Evolutionary conservation across 768 basidiomycete species (phyloP).

Genomic region (Tylopilus cervinicoccineus): DNA sequence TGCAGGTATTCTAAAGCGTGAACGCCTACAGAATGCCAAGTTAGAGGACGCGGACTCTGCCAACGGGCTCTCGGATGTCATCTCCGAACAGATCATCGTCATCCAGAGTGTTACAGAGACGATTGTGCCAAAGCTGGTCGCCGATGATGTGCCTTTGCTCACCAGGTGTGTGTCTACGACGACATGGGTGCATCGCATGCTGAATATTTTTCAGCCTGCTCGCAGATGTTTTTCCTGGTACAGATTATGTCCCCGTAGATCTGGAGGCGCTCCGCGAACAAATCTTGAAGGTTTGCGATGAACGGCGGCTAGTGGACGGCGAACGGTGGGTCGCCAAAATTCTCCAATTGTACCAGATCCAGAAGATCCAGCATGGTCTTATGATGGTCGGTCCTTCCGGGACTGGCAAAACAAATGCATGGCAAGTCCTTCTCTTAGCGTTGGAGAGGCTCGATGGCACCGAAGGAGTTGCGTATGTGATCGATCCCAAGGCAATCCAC

Average conservation of each 20-base stretch:
- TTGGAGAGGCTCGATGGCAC: conserved; percentile 87
- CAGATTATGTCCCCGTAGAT: conserved; percentile 87
- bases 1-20: conserved; percentile 96
- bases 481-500: conserved; percentile 98
- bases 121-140: conserved; percentile 96
- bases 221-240: conserved; percentile 96
- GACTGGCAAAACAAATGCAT: conserved; percentile 94
- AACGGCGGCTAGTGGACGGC: conserved; percentile 80
- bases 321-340: conserved; percentile 95
- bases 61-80: conserved; percentile 59
- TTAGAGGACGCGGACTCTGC: conserved; percentile 41
- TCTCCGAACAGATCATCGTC: conserved; percentile 92
- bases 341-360: conserved; percentile 96
- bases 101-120: conserved; percentile 99
- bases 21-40: conserved; percentile 57
- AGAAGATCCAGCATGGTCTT: conserved; percentile 98
- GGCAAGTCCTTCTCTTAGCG: conserved; percentile 90
- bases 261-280: conserved; percentile 81
- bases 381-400: conserved; percentile 99
- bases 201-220: conserved; percentile 56
- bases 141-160: conserved; percentile 92
- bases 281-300: conserved; percentile 81
- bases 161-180: conserved; percentile 59
- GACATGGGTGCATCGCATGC: not conserved
- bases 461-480: conserved; percentile 93